Evolutionary conservation across 495 filamentous ascomycete genomes (phyloP).

Genomic region (Durotheca rogersii): DNA sequence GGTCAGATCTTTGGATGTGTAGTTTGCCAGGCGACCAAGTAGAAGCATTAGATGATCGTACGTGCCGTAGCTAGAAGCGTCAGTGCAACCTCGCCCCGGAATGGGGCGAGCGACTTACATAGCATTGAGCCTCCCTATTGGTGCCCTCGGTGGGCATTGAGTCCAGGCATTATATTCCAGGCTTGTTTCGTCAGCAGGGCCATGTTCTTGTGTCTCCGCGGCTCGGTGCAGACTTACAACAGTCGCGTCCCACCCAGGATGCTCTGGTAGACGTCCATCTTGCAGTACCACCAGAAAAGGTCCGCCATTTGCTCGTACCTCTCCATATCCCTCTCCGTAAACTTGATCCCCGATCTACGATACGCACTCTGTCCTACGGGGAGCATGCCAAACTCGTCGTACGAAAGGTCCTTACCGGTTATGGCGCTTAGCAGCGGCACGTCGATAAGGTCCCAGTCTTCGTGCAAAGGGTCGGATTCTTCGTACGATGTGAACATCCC

Average conservation of each 20-base stretch:
- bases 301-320: conserved; percentile 78
- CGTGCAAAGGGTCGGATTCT: conserved; percentile 28
- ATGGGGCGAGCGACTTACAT: conserved; percentile 46
- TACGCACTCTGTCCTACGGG: conserved; percentile 32
- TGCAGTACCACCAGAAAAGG: conserved; percentile 94
- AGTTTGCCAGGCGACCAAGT: conserved; percentile 78
- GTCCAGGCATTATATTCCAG: conserved; percentile 78
- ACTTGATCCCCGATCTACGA: conserved; percentile 34
- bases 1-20: conserved; percentile 72
- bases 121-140: conserved; percentile 73
- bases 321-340: conserved; percentile 72
- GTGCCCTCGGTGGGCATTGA: conserved; percentile 80
- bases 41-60: conserved; percentile 84
- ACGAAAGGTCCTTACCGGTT: conserved; percentile 39
- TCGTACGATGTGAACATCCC: conserved; percentile 29
- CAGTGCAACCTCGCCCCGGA: not conserved
- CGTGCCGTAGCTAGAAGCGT: conserved; percentile 63
- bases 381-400: conserved; percentile 36
- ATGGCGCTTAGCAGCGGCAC: conserved; percentile 40
- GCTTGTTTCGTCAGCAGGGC: conserved; percentile 48
- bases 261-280: conserved; percentile 90
- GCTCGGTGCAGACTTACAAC: conserved; percentile 61
- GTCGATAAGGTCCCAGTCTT: conserved; percentile 39
- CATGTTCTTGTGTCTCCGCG: conserved; percentile 1
- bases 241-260: conserved; percentile 81